Percentiles rank a stretch among this genome's conserved stretches.
Evolutionary conservation across 2,329 filamentous ascomycete genomes (phyloP).

Genomic region (Cladosporium colombiae): DNA sequence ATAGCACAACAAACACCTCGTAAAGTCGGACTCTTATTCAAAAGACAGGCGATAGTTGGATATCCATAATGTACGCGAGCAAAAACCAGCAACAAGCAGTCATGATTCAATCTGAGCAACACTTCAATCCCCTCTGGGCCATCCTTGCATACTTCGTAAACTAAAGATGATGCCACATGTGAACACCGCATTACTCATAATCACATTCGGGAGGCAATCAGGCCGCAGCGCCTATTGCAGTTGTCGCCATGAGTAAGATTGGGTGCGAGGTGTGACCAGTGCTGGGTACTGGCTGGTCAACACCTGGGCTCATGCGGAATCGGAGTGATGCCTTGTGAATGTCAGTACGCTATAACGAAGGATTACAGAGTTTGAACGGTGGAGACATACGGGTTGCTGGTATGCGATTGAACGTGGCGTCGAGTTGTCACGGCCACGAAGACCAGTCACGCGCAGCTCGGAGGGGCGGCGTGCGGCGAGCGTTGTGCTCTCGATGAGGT

Average conservation of each 20-base stretch:
- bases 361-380: too few species aligned
- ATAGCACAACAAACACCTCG: background rate
- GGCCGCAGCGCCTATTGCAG: conserved; percentile 15
- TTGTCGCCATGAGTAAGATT: background rate
- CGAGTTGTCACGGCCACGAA: conserved; percentile 7
- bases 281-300: background rate
- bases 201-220: conserved; percentile 17
- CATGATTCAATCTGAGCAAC: conserved; percentile 18
- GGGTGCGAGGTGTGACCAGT: conserved; percentile 4
- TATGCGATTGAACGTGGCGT: conserved; percentile 3
- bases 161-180: conserved; percentile 10
- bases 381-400: conserved; percentile 13
- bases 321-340: background rate
- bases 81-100: background rate
- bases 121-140: conserved; percentile 5
- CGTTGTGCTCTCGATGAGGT: conserved; percentile 3
- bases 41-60: conserved; percentile 14
- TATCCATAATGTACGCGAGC: background rate
- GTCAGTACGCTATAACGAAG: background rate
- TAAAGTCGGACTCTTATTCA: background rate
- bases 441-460: conserved; percentile 21
- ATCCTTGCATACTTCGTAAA: conserved; percentile 4
- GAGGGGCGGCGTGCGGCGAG: conserved; percentile 10
- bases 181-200: conserved; percentile 18
- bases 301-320: conserved; percentile 3